Conservation (phyloP, 345 rosid species). For the Microthlaspi erraticum region DNA sequence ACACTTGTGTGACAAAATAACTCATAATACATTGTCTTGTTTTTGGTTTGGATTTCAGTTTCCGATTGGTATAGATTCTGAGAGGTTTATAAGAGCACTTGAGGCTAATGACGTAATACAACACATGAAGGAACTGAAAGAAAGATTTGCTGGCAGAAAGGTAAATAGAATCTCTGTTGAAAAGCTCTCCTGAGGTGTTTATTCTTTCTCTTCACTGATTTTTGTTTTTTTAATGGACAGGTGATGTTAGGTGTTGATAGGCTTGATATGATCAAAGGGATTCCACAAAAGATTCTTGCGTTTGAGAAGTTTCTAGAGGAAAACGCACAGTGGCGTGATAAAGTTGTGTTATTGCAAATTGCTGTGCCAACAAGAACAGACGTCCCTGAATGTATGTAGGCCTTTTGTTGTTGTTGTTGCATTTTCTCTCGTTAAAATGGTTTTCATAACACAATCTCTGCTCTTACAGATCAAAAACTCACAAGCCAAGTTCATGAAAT, state of each 20-base stretch:
- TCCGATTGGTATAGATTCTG: conserved; percentile 98
- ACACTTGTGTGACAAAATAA: not conserved
- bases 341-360: conserved; percentile 96
- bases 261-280: conserved; percentile 99
- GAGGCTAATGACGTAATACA: conserved; percentile 64
- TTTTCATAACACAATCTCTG: not conserved
- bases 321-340: conserved; percentile 89
- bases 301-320: conserved; percentile 99
- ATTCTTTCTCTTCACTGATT: not conserved
- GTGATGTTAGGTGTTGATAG: conserved; percentile 99
- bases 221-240: conserved; percentile 50
- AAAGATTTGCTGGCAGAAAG: conserved; percentile 94
- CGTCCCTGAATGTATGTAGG: conserved; percentile 89
- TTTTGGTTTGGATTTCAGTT: conserved; percentile 59
- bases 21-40: not conserved
- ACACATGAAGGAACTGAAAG: conserved; percentile 83
- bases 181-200: conserved; percentile 17
- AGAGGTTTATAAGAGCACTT: conserved; percentile 82
- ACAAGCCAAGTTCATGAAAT: conserved; percentile 99
- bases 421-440: conserved; percentile 3
- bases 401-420: conserved; percentile 25
- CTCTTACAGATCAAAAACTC: conserved; percentile 75
- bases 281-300: conserved; percentile 98
- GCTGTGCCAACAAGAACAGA: conserved; percentile 99
- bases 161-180: conserved; percentile 42